Evolutionary conservation across 1,284 basidiomycete genomes (phyloP).

Genomic region (Apiotrichum gracile): DNA sequence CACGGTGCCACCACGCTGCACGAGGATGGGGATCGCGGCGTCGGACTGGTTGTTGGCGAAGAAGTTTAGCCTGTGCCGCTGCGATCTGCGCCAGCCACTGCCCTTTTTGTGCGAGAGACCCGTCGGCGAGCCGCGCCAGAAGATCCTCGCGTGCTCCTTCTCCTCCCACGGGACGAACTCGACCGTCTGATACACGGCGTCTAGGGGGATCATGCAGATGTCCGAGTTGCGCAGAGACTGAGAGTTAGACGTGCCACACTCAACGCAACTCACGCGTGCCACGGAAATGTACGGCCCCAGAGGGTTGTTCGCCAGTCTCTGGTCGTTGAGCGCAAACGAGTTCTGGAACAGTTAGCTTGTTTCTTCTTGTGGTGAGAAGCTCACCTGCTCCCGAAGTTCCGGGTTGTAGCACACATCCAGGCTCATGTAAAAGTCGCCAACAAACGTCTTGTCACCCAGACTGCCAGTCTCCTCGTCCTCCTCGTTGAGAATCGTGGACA

Average conservation of each 20-base stretch:
- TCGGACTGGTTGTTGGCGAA: conserved; percentile 28
- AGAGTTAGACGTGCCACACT: too few relatives aligned
- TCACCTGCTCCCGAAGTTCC: conserved; percentile 28
- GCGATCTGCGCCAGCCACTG: conserved; percentile 42
- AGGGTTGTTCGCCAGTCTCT: conserved; percentile 7
- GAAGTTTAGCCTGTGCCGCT: conserved; percentile 46
- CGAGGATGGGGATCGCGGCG: conserved; percentile 12
- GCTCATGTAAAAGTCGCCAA: conserved; percentile 31
- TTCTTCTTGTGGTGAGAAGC: not conserved
- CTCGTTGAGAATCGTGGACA: conserved; percentile 33
- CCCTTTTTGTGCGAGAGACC: conserved; percentile 43
- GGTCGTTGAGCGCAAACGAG: conserved; percentile 8
- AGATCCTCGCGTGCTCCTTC: conserved; percentile 38
- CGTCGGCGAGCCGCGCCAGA: conserved; percentile 48
- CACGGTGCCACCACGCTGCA: conserved; percentile 13
- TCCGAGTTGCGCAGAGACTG: conserved; percentile 24
- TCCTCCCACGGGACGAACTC: conserved; percentile 35
- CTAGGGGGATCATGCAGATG: conserved; percentile 33
- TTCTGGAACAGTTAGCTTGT: not conserved
- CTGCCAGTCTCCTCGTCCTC: conserved; percentile 1
- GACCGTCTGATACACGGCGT: conserved; percentile 26
- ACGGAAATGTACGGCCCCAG: conserved; percentile 24
- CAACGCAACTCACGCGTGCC: too few relatives aligned
- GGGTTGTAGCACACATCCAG: conserved; percentile 39
- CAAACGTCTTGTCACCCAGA: conserved; percentile 22